Evolutionary conservation across 2,329 filamentous ascomycete genomes (phyloP).

Genomic region (Ciborinia camelliae): DNA sequence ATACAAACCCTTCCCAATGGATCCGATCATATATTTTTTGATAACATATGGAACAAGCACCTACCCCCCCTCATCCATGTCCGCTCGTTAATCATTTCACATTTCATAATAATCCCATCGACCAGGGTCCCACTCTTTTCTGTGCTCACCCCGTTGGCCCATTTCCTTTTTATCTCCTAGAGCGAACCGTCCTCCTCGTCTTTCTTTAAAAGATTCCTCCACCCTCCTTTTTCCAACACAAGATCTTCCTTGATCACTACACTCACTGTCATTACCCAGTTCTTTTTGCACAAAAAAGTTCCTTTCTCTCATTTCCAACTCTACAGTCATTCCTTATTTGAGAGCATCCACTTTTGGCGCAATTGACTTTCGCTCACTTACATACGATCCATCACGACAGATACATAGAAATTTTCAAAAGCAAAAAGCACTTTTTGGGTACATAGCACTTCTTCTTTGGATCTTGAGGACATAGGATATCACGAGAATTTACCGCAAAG

Average conservation of each 20-base stretch:
- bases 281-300: constrained; percentile 16
- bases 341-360: constrained; percentile 28
- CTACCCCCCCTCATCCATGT: not conserved
- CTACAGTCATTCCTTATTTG: constrained; percentile 37
- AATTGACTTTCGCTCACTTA: constrained; percentile 38
- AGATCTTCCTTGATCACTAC: constrained; percentile 20
- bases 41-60: no score
- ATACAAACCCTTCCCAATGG: no score
- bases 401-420: not conserved
- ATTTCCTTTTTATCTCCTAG: constrained; percentile 10
- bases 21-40: no score
- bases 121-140: constrained; percentile 9
- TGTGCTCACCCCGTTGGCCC: not conserved
- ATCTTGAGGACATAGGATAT: constrained; percentile 19
- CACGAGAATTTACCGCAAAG: constrained; percentile 23
- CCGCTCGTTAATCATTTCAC: not conserved
- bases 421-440: not conserved
- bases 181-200: not conserved
- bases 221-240: constrained; percentile 3
- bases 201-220: constrained; percentile 11
- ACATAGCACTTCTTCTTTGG: constrained; percentile 9
- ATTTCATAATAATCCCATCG: constrained; percentile 1
- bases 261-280: constrained; percentile 21
- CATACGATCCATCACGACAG: not conserved
- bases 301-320: constrained; percentile 31